Base-by-base conservation (phyloP, 2,329 filamentous ascomycete genomes). In the Beauveria rudraprayagi region DNA sequence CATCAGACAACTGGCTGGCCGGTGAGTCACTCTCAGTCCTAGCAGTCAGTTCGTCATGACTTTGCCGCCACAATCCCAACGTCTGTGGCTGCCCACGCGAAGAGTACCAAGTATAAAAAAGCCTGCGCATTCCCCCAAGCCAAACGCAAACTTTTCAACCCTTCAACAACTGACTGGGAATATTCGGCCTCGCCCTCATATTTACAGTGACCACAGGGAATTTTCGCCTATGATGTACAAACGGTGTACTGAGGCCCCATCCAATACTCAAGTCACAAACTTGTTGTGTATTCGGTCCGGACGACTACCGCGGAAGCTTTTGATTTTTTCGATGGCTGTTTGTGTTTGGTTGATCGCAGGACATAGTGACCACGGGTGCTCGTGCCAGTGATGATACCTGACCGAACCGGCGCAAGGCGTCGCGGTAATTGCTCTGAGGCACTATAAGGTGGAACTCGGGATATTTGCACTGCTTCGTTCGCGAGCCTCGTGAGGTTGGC, bases 371-470 rank as follows among this genome's bases (percentile, higher is more conserved):
- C 56, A 60, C 56, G 24, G 56, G 56, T 48, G 46, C 56, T 34
- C 37, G 56, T 53, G 56, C 56, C 48, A 53, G 47, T 60, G 56
- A 60, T 59, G 56, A 59, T 24, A 51, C 37, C 46, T 59, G 56
- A 59, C 56, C 56, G 56, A 52, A 52, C 56, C 46, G 46, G 56
- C 56, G 56, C 47, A 59, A 59, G 56, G 46, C 56, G 56, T 52
- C 40, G 56, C 56, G 56, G 47, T 59, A 59, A 17, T 59, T 59
- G 22, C 56, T 59, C 56, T 52, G 56, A 59, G 56, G 56, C 56
- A 59, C 46, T 58, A 7, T 17, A 43, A 58, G 44, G 55, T 48
- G 43, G n/a, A 48, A 48, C 22, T 48, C 26, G 40, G 43, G 43
- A 48, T 56, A 34, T 56, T 47, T 56, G 41, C 53, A 46, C 53